phyloP scores from a whole-genome alignment of 1,284 basidiomycete genomes.

The Trichosporon coremiiforme region DNA sequence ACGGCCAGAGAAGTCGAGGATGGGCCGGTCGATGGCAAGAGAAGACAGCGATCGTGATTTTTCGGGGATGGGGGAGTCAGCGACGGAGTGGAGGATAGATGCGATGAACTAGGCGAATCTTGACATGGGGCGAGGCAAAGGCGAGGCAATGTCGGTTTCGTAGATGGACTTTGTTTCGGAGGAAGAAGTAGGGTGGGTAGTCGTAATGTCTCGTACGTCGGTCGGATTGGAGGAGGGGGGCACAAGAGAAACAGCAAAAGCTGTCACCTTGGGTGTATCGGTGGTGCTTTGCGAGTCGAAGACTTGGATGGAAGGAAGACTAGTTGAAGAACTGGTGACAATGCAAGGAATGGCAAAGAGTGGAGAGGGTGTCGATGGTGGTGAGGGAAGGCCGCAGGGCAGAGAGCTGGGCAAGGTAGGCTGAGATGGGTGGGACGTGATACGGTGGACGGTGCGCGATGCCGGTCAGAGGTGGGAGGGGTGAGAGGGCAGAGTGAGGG shows the following conservation, averaged over 20 bases:
- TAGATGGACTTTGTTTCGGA: neutral
- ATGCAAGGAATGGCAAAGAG: neutral
- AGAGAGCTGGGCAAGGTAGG: no score
- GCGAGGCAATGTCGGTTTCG: neutral
- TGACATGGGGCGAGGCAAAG: neutral
- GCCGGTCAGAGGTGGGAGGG: no score
- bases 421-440: neutral
- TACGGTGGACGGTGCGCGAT: slow-evolving; percentile 1
- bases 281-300: no score
- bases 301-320: neutral
- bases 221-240: neutral
- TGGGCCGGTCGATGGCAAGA: neutral
- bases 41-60: no score
- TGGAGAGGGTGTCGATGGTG: no score
- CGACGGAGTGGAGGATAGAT: neutral
- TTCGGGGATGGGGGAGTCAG: neutral
- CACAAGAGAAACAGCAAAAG: no score
- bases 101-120: neutral
- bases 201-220: neutral
- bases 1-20: neutral
- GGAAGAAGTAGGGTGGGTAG: neutral
- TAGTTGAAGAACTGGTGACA: neutral
- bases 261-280: no score
- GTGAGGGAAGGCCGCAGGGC: no score
- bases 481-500: no score